A percentile compares a stretch with the other conserved stretches of the same genome.
These are phyloP conservation scores for Flaveria trinervia DNA, from an alignment of 129 eudicot genomes.

Conservation along the genomic window DNA sequence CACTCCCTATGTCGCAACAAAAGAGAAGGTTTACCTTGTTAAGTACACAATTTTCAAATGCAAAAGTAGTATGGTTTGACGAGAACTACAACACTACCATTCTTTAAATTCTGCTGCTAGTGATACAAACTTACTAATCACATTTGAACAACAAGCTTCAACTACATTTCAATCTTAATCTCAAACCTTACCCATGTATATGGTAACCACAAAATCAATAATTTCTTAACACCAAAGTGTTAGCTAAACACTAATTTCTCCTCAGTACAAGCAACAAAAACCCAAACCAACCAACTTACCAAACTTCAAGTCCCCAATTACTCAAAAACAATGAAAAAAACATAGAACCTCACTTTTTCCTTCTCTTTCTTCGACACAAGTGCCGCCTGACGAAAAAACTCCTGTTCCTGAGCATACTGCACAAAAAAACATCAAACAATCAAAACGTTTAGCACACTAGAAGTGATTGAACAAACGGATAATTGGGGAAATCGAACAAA, in stretches of 20 bases:
- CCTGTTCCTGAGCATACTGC: conserved; percentile 99
- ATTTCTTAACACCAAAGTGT: neutral
- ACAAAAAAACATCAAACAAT: conserved; percentile 8
- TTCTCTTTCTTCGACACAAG: conserved; percentile 92
- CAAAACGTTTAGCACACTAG: neutral
- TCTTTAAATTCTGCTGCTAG: neutral
- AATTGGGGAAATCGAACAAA: conserved; percentile 21
- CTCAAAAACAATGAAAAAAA: neutral
- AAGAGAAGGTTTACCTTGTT: neutral
- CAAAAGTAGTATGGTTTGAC: neutral
- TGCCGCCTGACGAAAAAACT: conserved; percentile 84
- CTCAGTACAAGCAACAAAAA: neutral
- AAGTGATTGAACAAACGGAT: neutral
- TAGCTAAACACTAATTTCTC: conserved; percentile 4
- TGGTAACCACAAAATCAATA: neutral
- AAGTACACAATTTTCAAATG: conserved; percentile 19
- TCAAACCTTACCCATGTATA: neutral
- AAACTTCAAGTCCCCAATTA: conserved; percentile 9
- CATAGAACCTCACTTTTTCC: conserved; percentile 63
- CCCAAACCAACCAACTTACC: neutral
- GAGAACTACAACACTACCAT: conserved; percentile 16
- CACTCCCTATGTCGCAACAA: neutral
- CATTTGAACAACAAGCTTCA: neutral
- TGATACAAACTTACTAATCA: conserved; percentile 14
- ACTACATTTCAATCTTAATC: neutral